Conservation (phyloP, 768 basidiomycete species). For the Tricholoma flavovirens region DNA sequence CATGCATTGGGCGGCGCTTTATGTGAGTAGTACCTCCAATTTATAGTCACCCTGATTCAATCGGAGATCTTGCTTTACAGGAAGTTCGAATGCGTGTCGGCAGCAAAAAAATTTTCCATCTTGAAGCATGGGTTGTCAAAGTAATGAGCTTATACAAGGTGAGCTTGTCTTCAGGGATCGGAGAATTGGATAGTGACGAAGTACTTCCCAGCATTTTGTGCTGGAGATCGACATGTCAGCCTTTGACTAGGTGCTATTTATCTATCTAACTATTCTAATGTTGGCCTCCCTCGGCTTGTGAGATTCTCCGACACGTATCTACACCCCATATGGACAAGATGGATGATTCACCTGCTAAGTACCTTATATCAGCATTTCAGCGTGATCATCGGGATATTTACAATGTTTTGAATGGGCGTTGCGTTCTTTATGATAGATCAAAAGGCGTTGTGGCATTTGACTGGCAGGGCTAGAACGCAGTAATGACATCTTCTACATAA, state of each 20-base stretch:
- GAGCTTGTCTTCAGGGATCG: conserved; percentile 5
- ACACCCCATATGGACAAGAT: not conserved
- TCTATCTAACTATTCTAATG: not conserved
- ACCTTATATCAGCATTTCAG: not conserved
- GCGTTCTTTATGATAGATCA: not conserved
- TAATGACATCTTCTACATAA: not conserved
- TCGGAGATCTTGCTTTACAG: conserved; percentile 31
- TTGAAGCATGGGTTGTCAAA: conserved; percentile 97
- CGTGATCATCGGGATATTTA: not conserved
- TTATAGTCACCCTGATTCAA: not conserved
- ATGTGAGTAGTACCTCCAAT: conserved; percentile 46
- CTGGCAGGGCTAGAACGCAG: not conserved
- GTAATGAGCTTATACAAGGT: conserved; percentile 91
- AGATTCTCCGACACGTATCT: not conserved
- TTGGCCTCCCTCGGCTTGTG: not conserved
- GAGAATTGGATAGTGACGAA: not conserved
- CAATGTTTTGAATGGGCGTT: not conserved
- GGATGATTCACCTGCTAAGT: too few relatives aligned
- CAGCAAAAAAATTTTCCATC: conserved; percentile 83
- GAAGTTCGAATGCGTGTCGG: conserved; percentile 96
- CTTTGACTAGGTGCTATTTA: conserved; percentile 35
- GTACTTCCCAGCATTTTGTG: conserved; percentile 46
- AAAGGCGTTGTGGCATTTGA: not conserved
- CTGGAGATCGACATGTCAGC: conserved; percentile 55
- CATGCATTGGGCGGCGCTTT: conserved; percentile 97